Evolutionary conservation across 2,329 filamentous ascomycete species (phyloP), one percentile per base, ranked within the genome.

Genomic region (Colletotrichum graminicola): DNA sequence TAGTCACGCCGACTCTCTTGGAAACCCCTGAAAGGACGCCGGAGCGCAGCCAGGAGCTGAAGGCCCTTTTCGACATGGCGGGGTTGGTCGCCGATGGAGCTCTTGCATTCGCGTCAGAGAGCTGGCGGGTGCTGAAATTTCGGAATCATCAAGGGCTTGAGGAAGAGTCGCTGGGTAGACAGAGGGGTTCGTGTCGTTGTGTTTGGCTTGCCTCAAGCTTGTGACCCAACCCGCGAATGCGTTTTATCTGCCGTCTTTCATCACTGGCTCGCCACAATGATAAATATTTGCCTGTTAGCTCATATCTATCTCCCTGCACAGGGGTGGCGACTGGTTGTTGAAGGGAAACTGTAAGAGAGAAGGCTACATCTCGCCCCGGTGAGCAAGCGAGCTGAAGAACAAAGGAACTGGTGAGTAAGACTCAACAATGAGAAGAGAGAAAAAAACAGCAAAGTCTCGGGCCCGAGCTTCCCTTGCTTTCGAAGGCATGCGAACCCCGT

Each of bases 61-160:
- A 39, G 14, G 47, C 36, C 39, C 49, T 64, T 26, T 43, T 64
- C 36, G 36, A 64, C 62, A 64, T 64, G 49, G 23, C 36, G 36
- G 16, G 54, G 21, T 23, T 36, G 32, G 54, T 34, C 11, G 34
- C 21, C 5, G 54, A n/a, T 11, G 6, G 32, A 39, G 34, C 21
- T 23, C 12, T 4, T 23, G 54, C 54, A 39, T 23, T 36, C 43
- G 43, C 43, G 43, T 21, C 18, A 43, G 54, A 14, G 54, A 39
- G 54, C n/a, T 39, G 32, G 21, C 8, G 34, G 23, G 54, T 14
- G 8, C 23, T 36, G 21, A 3, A 34, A 23, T 56, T 2, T 39
- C 12, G 7, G 14, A 23, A 21, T 23, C 54, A 14, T 36, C 21
- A 56, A 5, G 18, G 21, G 32, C 14, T 43, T 21, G 2, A 39